These are phyloP conservation scores for Coniochaeta sp. DNA, from an alignment of 2,329 filamentous ascomycete genomes.

Conservation along the genomic window DNA sequence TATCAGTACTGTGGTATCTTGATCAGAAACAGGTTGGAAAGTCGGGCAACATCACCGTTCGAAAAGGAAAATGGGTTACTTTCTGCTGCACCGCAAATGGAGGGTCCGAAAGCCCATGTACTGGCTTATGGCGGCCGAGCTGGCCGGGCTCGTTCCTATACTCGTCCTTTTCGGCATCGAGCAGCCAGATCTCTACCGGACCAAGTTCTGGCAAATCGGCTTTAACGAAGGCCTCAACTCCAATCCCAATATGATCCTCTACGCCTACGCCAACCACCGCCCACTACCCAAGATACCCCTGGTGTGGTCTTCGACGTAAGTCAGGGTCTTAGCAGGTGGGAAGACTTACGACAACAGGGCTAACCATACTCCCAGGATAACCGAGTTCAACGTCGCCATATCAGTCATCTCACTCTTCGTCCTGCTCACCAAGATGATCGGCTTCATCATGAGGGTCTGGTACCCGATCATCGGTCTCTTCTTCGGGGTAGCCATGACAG, in stretches of 20 bases:
- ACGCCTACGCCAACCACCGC: conserved; percentile 65
- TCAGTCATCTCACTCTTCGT: conserved; percentile 71
- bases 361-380: conserved; percentile 48
- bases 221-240: conserved; percentile 67
- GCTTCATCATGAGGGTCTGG: conserved; percentile 65
- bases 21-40: background rate
- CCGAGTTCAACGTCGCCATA: conserved; percentile 69
- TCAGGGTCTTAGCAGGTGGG: conserved; percentile 12
- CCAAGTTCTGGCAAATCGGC: conserved; percentile 66
- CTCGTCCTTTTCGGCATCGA: conserved; percentile 68
- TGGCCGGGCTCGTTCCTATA: conserved; percentile 55
- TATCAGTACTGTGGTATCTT: background rate
- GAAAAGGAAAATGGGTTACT: conserved; percentile 33
- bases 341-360: background rate
- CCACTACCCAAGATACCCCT: conserved; percentile 56
- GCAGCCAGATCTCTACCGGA: conserved; percentile 65
- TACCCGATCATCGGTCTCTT: conserved; percentile 56
- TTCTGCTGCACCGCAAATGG: conserved; percentile 53
- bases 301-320: conserved; percentile 68
- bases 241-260: conserved; percentile 60
- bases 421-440: conserved; percentile 61
- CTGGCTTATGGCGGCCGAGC: conserved; percentile 59
- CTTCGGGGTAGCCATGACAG: conserved; percentile 49
- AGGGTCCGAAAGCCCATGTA: conserved; percentile 50
- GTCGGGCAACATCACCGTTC: background rate